Evolutionary conservation across 257 asterid genomes (phyloP), one percentile per base, ranked within the genome.

Genomic region (Ophiorrhiza pumila): DNA sequence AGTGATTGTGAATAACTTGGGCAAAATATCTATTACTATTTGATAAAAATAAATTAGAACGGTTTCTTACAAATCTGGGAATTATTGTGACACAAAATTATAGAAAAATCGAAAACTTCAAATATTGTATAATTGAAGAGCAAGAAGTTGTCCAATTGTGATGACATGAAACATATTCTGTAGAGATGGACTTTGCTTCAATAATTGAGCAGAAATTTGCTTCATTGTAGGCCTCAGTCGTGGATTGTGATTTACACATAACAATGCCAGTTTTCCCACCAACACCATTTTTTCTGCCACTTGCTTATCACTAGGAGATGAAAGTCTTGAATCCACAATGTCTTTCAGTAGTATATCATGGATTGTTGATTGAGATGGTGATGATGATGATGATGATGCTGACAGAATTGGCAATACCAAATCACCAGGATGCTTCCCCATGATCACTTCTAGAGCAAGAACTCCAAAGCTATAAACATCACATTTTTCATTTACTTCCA

Each of bases 191-290:
- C 60, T 25, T 31, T 53, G 59, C 52, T 49, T 76, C 13, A 78
- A 63, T 57, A 77, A 53, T 23, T 23, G 74, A 37, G 14, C n/a
- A 69, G 69, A 77, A 45, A 77, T 79, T 43, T 80, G 74, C n/a
- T 52, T 68, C 81, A 82, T 82, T 20, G 74, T 73, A 20, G 86
- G 86, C 17, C 86, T 68, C 63, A 58, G 49, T 35, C 72, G 68
- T 2, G 85, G 81, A 68, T 27, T 75, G 2, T 59, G 64, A 62
- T 50, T 61, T 64, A 78, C 56, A 15, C 83, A 78, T 4, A 65
- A 56, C 20, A 74, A 62, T 20, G 85, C 74, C 15, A 78, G 58
- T 53, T 43, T 71, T 31, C 62, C 7, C 64, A 72, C 65, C 6
- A 50, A 29, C 57, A 56, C 37, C 41, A 78, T 27, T 66, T 81